Evolutionary conservation across 225 moss, liverwort and hornwort genomes (phyloP), one percentile per base, ranked within the genome.

Genomic region (Pleurozium schreberi): DNA sequence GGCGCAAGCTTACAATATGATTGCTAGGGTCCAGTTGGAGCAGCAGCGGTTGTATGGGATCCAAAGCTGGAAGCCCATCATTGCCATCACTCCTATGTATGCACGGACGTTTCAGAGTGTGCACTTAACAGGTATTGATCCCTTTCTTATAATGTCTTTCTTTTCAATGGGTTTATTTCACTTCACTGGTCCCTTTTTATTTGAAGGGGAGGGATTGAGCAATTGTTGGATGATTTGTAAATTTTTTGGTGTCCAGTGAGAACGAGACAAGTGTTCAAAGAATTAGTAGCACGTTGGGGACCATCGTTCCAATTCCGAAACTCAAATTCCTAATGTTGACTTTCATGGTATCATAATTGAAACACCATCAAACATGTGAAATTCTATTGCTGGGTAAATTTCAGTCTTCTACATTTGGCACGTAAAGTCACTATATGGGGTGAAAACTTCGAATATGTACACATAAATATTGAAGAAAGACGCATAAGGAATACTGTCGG

Each of bases 31-130:
- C 42, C 98, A 98, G 86, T 84, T 93, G 87, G 97, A 98, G 91
- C 98, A 98, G 93, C 94, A 93, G 81, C 94, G 93, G 42, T 82
- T 98, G 42, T 97, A 97, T 91, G 97, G 97, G 61, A 69, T 91
- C 45, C 89, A 82, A 31, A 90, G 85, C 61, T 91, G 95, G 91
- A 94, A 91, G 90, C 85, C 92, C 49, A 82, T 95, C 42, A 94
- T 98, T 86, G 96, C 96, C 42, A 92, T 98, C 66, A 97, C 98
- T n/a, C 97, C 98, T 43, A 96, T 93, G 70, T 95, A 91, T 92
- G 89, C 85, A 68, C 95, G 98, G 14, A 94, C 97, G 26, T 98
- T 96, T 85, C 98, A 98, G 87, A 91, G 90, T 65, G 89, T 97
- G 82, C 95, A 98, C 92, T 92, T 98, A 60, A 89, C 93, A 92